phyloP scores from a whole-genome alignment of 2,329 filamentous ascomycete species.

The Fusarium abutilonis region DNA sequence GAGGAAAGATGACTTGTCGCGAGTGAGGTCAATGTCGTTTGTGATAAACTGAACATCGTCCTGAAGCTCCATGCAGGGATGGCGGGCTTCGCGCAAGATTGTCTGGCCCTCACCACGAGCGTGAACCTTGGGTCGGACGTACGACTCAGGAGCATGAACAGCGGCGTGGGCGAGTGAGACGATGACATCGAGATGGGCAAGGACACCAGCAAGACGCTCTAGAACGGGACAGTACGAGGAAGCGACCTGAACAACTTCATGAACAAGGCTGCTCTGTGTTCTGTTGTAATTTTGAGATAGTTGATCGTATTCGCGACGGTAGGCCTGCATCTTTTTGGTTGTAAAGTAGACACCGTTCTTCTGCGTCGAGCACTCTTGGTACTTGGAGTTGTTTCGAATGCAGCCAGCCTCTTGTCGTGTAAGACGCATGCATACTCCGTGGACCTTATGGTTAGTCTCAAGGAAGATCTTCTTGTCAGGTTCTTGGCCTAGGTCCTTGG shows the following conservation, averaged over 20 bases:
- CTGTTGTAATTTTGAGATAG: constrained; percentile 94
- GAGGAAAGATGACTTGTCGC: constrained; percentile 85
- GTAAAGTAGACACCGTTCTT: constrained; percentile 99
- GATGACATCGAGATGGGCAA: constrained; percentile 95
- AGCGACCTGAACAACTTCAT: constrained; percentile 91
- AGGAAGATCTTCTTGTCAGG: constrained; percentile 98
- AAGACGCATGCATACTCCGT: constrained; percentile 95
- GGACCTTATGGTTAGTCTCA: constrained; percentile 87
- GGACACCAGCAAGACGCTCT: constrained; percentile 85
- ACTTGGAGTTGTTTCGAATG: constrained; percentile 89
- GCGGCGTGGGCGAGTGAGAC: constrained; percentile 93
- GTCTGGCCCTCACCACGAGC: constrained; percentile 88
- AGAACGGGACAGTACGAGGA: constrained; percentile 94
- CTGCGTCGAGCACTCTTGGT: constrained; percentile 95
- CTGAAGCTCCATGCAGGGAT: constrained; percentile 98
- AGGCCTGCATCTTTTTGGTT: constrained; percentile 79
- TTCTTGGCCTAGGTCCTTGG: constrained; percentile 86
- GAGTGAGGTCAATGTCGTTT: constrained; percentile 86
- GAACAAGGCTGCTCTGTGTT: constrained; percentile 89
- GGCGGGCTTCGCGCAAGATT: constrained; percentile 88
- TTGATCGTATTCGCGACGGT: constrained; percentile 92
- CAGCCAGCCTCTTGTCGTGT: constrained; percentile 91
- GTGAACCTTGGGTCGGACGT: constrained; percentile 91
- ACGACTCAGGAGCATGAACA: constrained; percentile 90
- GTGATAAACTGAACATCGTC: constrained; percentile 99